phyloP scores from a whole-genome alignment of 306 rosid species.

The Glycyrrhiza uralensis region DNA sequence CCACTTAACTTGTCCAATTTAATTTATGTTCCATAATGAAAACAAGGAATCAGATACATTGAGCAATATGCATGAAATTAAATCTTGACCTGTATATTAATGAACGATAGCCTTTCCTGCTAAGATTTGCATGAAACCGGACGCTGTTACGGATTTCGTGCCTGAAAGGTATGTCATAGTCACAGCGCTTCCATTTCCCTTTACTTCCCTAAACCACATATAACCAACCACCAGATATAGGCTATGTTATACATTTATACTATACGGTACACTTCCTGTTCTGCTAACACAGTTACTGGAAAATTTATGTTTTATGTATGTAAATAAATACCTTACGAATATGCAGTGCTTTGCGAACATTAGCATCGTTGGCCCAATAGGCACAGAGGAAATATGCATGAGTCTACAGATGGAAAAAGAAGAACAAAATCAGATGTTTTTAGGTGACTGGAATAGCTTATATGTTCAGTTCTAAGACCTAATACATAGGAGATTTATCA shows the following conservation, averaged over 20 bases:
- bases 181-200: conserved; percentile 49
- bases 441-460: neutral
- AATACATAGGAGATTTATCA: neutral
- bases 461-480: too few species aligned
- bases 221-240: neutral
- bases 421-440: neutral
- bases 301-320: neutral
- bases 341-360: conserved; percentile 46
- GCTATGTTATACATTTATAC: neutral
- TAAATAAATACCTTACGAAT: conserved; percentile 35
- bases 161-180: neutral
- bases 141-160: neutral
- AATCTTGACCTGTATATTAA: conserved; percentile 44
- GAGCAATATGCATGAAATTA: neutral
- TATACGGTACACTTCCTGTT: neutral
- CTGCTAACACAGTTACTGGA: neutral
- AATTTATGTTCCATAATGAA: neutral
- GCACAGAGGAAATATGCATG: conserved; percentile 18
- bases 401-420: neutral
- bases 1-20: neutral
- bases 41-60: neutral
- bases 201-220: conserved; percentile 36
- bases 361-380: conserved; percentile 48
- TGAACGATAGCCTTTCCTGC: conserved; percentile 48
- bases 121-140: conserved; percentile 41